These are phyloP conservation scores for Populus nigra DNA, from an alignment of 345 rosid genomes.

Conservation along the genomic window DNA sequence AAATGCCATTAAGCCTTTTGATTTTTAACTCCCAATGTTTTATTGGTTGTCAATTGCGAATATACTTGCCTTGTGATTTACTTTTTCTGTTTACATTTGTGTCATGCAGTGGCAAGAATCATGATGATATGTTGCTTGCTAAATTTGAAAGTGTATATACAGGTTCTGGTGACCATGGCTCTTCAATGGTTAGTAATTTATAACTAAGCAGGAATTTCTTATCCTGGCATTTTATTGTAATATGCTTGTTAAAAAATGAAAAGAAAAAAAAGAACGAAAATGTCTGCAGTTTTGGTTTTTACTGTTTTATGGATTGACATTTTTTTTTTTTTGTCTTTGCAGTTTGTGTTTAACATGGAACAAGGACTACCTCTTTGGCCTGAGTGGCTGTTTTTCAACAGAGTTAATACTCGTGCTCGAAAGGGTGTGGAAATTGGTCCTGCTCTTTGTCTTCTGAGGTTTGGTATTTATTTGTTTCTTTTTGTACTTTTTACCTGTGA, in stretches of 20 bases:
- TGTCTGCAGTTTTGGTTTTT: neutral
- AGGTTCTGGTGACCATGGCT: constrained; percentile 88
- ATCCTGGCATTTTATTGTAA: neutral
- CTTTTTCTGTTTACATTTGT: constrained; percentile 17
- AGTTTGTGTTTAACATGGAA: constrained; percentile 84
- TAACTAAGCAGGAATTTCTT: neutral
- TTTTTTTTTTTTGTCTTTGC: constrained; percentile 21
- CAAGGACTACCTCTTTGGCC: constrained; percentile 88
- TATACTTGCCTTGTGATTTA: constrained; percentile 11
- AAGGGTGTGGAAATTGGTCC: constrained; percentile 81
- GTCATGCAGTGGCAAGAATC: constrained; percentile 69
- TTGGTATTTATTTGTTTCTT: neutral
- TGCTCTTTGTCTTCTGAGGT: constrained; percentile 72
- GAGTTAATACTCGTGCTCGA: constrained; percentile 82
- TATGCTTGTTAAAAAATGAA: neutral
- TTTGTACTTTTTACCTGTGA: neutral
- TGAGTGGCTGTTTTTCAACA: constrained; percentile 81
- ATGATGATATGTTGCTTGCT: constrained; percentile 72
- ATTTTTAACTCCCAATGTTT: neutral
- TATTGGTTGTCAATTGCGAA: neutral
- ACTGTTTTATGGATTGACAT: constrained; percentile 13
- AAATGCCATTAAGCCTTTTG: neutral
- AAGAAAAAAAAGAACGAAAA: neutral
- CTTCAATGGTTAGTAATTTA: constrained; percentile 70
- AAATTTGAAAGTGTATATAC: constrained; percentile 82